Conservation (phyloP, 768 basidiomycete genomes). For the Pleurotus djamor region DNA sequence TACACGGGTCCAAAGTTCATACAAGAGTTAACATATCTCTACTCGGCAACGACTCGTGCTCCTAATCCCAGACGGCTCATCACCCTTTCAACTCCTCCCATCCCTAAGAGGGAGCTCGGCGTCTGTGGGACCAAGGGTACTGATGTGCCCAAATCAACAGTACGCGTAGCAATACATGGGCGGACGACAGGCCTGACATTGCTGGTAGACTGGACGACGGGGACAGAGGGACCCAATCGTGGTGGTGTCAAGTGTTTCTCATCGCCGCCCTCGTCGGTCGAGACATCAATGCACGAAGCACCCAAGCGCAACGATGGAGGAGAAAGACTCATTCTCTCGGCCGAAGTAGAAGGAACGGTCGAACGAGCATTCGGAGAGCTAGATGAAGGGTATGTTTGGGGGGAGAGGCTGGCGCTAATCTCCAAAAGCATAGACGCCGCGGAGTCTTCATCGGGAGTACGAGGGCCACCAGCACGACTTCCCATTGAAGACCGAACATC, state of each 20-base stretch:
- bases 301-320: neutral
- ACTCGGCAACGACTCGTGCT: neutral
- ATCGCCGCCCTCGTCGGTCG: neutral
- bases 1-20: too few relatives aligned
- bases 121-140: conserved; percentile 17
- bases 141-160: neutral
- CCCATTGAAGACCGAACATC: conserved; percentile 21
- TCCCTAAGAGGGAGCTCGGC: conserved; percentile 27
- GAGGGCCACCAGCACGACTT: conserved; percentile 12
- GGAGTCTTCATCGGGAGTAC: conserved; percentile 66
- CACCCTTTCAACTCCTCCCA: conserved; percentile 11
- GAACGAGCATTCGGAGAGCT: neutral
- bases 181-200: neutral
- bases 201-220: neutral
- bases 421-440: conserved; percentile 68
- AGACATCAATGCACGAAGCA: neutral
- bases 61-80: conserved; percentile 6
- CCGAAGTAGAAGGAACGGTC: conserved; percentile 1
- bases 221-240: neutral
- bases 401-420: conserved; percentile 47
- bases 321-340: conserved; percentile 2
- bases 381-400: neutral
- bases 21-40: neutral
- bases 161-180: neutral
- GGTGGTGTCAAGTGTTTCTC: neutral